A percentile compares a stretch with the other conserved stretches of the same genome.
Conservation (phyloP, 106 monocot genomes). For the Ottelia alismoides region DNA sequence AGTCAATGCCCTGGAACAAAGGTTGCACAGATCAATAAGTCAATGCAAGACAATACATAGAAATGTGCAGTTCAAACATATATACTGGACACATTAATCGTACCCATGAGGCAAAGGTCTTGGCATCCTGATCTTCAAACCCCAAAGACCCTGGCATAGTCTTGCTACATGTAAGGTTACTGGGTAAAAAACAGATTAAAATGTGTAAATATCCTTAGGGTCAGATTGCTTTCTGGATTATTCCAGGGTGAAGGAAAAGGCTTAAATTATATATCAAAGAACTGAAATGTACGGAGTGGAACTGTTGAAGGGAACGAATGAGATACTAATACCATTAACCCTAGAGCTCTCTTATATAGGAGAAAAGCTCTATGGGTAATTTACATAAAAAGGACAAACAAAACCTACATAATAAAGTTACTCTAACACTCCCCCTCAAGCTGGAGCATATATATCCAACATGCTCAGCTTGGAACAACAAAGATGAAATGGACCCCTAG, state of each 20-base stretch:
- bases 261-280: no score
- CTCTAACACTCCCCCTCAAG: no score
- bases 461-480: no score
- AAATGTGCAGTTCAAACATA: not conserved
- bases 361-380: no score
- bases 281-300: no score
- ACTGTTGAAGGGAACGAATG: no score
- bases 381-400: no score
- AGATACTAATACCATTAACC: no score
- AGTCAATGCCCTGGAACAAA: conserved; percentile 50
- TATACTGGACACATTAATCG: not conserved
- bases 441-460: no score
- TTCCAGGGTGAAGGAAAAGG: not conserved
- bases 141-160: conserved; percentile 85
- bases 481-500: no score
- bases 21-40: not conserved
- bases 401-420: no score
- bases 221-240: not conserved
- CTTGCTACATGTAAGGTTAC: conserved; percentile 54
- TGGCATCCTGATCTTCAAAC: conserved; percentile 75
- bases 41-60: not conserved
- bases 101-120: conserved; percentile 86
- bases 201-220: not conserved
- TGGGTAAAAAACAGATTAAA: conserved; percentile 11
- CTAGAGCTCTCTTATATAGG: no score